These are phyloP conservation scores for Suillus bovinus DNA, from an alignment of 768 basidiomycete species.

Conservation along the genomic window DNA sequence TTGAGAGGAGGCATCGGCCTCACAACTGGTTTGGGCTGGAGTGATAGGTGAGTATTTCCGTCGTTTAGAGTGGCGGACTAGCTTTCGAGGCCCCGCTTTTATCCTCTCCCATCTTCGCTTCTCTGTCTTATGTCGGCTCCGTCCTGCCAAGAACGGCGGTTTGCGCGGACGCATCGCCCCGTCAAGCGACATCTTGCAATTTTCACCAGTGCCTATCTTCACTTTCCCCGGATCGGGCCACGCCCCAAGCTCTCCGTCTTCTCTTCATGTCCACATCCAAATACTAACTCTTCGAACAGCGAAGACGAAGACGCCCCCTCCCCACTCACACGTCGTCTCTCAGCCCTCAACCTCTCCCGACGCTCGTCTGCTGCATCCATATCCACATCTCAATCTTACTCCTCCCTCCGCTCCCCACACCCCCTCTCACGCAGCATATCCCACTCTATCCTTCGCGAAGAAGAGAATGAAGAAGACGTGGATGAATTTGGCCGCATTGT, in stretches of 20 bases:
- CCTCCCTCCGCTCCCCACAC: conserved; percentile 9
- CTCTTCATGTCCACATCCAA: not conserved
- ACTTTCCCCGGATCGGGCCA: too few species aligned
- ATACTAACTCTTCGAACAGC: conserved; percentile 32
- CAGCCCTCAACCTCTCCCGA: conserved; percentile 51
- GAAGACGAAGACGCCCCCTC: conserved; percentile 78
- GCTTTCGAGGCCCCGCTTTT: not conserved
- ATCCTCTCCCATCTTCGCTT: conserved; percentile 6
- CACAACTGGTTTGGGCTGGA: conserved; percentile 75
- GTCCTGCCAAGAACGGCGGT: not conserved
- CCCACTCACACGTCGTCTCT: conserved; percentile 61
- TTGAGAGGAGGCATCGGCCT: conserved; percentile 65
- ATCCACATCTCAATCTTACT: conserved; percentile 15
- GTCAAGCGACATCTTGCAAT: not conserved
- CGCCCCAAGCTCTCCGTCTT: not conserved
- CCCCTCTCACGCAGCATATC: conserved; percentile 31
- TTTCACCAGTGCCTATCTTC: too few species aligned
- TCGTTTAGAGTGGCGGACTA: not conserved
- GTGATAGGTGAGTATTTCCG: conserved; percentile 53
- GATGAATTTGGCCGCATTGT: conserved; percentile 28
- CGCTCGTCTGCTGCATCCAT: conserved; percentile 48
- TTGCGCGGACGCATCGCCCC: not conserved
- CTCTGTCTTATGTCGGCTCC: conserved; percentile 10
- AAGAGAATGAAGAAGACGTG: conserved; percentile 19
- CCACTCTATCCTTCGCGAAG: conserved; percentile 32